phyloP scores from a whole-genome alignment of 192 early-diverging fungal species.

The Chytriomyces confervae region DNA sequence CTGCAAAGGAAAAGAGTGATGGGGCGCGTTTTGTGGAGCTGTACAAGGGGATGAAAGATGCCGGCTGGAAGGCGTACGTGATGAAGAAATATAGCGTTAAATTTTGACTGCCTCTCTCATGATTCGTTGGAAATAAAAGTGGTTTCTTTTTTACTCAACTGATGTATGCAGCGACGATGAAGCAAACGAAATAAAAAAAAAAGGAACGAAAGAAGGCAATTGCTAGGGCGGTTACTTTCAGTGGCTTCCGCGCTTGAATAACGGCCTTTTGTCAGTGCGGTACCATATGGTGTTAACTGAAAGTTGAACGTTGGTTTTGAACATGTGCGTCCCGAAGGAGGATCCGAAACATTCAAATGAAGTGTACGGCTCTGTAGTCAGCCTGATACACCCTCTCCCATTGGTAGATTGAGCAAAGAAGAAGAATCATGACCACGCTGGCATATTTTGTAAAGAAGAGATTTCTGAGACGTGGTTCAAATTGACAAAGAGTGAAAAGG shows the following conservation, averaged over 20 bases:
- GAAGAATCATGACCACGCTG: too few species aligned
- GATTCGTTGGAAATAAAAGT: not conserved
- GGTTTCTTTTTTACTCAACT: too few species aligned
- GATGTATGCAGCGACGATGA: too few species aligned
- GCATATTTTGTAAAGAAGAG: not conserved
- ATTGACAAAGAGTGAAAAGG: not conserved
- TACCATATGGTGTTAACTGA: not conserved
- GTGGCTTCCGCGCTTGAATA: too few species aligned
- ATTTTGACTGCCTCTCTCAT: constrained; percentile 1
- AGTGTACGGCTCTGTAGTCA: too few species aligned
- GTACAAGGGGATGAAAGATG: constrained; percentile 12
- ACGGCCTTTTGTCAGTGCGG: too few species aligned
- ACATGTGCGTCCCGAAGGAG: not conserved
- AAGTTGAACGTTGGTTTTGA: not conserved
- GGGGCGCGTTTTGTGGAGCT: constrained; percentile 19
- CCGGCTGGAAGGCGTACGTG: constrained; percentile 27
- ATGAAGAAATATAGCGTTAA: constrained; percentile 4
- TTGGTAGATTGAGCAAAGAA: too few species aligned
- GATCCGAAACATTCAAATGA: not conserved
- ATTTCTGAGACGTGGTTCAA: not conserved
- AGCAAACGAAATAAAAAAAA: too few species aligned
- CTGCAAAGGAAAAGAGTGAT: not conserved
- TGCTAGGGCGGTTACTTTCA: too few species aligned
- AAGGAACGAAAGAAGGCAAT: too few species aligned
- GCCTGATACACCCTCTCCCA: too few species aligned